Base-by-base conservation (phyloP, 176 grass and related monocot species). In the Aegilops speltoides region DNA sequence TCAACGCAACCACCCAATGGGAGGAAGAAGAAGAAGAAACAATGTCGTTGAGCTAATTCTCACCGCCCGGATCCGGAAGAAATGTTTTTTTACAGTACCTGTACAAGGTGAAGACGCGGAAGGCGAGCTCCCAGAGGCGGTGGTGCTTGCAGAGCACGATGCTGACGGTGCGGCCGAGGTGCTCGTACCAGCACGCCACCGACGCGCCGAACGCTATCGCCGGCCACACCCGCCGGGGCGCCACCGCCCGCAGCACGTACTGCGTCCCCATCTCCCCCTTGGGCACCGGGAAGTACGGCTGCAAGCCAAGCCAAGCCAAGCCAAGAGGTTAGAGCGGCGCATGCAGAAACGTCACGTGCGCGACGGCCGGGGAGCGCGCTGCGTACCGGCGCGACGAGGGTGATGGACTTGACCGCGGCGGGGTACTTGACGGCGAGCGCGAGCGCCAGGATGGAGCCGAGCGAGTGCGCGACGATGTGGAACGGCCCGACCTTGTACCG, bases 121-220 rank as follows among this genome's bases (percentile, higher is more conserved):
- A 95, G 56, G 80, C 83, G 78, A 90, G 83, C 87, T 98, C 93
- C 95, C 91, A 93, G 76, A 95, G 88, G 32, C 91, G 87, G 91
- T 98, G 95, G 89, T 98, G 86, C 83, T 98, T 98, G 91, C 93
- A 95, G 74, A 98, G 86, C 62, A 98, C 82, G 80, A 98, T 87
- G 91, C 91, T 90, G 56, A 95, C 91, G 41, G 93, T 87, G 61
- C 95, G 87, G 73, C 95, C 87, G 38, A 98, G 91, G 92, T 98
- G 95, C 87, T 98, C 93, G 91, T 98, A 98, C 95, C 95, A 98
- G 87, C 95, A 98, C 36, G 90, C 87, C 19, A 98, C 90, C 15
- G 95, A 98, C 25, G 95, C 87, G 1, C 95, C 95, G 82, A 98
- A 95, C 6, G 91, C 89, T 46, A 98, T 93, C 67, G 87, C 3